phyloP scores from a whole-genome alignment of 1,284 basidiomycete genomes.

The Malassezia yamatoensis region DNA sequence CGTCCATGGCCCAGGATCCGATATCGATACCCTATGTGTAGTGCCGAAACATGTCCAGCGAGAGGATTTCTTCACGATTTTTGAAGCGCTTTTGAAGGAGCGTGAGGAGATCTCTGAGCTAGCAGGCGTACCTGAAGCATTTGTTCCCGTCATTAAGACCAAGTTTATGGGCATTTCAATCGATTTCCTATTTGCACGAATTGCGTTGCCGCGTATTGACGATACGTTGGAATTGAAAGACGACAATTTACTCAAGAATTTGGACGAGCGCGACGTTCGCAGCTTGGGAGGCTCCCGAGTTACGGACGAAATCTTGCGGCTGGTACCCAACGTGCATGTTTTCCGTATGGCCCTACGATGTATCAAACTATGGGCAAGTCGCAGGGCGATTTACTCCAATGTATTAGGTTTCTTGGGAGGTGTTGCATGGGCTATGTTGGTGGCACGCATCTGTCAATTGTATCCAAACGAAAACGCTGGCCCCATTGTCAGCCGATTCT shows the following conservation, averaged over 20 bases:
- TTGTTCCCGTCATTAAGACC: slow-evolving; percentile 84
- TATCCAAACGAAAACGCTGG: slow-evolving; percentile 91
- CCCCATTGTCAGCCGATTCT: slow-evolving; percentile 90
- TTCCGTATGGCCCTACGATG: slow-evolving; percentile 89
- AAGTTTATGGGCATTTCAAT: slow-evolving; percentile 86
- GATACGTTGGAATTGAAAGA: slow-evolving; percentile 82
- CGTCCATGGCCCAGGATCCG: slow-evolving; percentile 87
- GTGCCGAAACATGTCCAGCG: slow-evolving; percentile 89
- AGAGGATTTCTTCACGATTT: slow-evolving; percentile 89
- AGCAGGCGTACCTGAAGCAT: slow-evolving; percentile 86
- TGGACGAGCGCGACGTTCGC: slow-evolving; percentile 88
- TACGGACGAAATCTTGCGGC: slow-evolving; percentile 85
- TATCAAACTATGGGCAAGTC: slow-evolving; percentile 95
- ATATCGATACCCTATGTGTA: slow-evolving; percentile 98
- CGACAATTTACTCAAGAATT: slow-evolving; percentile 77
- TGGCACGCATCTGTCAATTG: slow-evolving; percentile 94
- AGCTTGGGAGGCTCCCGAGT: slow-evolving; percentile 93
- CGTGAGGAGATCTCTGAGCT: slow-evolving; percentile 79
- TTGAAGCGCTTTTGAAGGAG: slow-evolving; percentile 78
- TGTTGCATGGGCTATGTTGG: slow-evolving; percentile 96
- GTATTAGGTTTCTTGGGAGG: slow-evolving; percentile 95
- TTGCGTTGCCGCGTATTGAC: slow-evolving; percentile 72
- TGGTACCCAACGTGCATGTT: slow-evolving; percentile 87
- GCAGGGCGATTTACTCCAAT: slow-evolving; percentile 94
- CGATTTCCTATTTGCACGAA: slow-evolving; percentile 83